Evolutionary conservation across 768 basidiomycete species (phyloP), one percentile per base, ranked within the genome.

Genomic region (Amanita muscaria): DNA sequence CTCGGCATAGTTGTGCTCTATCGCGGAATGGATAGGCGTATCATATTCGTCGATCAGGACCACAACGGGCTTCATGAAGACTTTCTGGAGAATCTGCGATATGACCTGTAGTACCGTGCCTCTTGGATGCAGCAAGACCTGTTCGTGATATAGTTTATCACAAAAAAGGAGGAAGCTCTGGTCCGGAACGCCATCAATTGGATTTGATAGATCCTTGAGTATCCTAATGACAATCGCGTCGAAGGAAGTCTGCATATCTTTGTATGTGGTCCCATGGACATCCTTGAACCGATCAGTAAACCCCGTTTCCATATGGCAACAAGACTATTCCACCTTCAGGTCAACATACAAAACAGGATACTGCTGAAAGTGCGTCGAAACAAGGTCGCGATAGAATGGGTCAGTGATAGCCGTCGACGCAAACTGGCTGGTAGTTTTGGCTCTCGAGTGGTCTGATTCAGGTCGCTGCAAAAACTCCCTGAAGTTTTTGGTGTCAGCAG

Each of bases 381-480:
- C 44, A 36, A 46, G 44, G 30, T 46, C 37, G 21, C 16, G 15
- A 46, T 46, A n/a, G n/a, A n/a, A n/a, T n/a, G n/a, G 36, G 44
- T 46, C 35, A 39, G 44, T 39, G 40, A 46, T 46, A 36, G 44
- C 44, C 38, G 19, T 46, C 44, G 36, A 35, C 29, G 44, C 44
- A 46, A 46, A 46, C 35, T 41, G 44, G 35, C 44, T 46, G 38
- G 38, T 46, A 40, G 36, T 46, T 46, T 40, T 46, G 15, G 38
- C 35, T 24, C 38, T 39, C 21, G 44, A 21, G n/a, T n/a, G n/a
- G 44, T 14, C 40, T 39, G 44, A 27, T 14, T 27, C 46, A 31
- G n/a, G 40, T 42, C 46, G 46, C 21, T 47, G 46, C 46, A 47
- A 30, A 38, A 47, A 47, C 24, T 41, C 46, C 46, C 46, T 47